Percentiles rank a stretch among this genome's conserved stretches.
phyloP scores from a whole-genome alignment of 2,329 filamentous ascomycete species.

The Knufia fluminis region DNA sequence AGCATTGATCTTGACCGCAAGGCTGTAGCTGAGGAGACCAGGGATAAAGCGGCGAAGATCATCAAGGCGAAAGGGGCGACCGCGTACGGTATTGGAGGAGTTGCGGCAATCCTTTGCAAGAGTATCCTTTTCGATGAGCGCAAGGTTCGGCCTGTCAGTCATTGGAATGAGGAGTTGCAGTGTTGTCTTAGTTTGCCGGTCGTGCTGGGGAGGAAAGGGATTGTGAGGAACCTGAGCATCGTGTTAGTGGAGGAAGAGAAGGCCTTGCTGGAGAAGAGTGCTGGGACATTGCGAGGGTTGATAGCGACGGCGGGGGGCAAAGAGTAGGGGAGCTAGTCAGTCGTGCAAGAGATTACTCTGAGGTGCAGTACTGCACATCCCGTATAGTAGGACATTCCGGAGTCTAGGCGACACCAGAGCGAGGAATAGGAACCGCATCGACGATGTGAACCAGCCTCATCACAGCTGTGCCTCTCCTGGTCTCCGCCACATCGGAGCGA shows the following conservation, averaged over 20 bases:
- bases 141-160: conserved; percentile 40
- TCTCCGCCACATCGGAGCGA: too few relatives aligned
- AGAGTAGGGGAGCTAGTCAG: too few relatives aligned
- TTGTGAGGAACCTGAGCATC: conserved; percentile 29
- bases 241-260: conserved; percentile 19
- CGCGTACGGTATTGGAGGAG: conserved; percentile 42
- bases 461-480: too few relatives aligned
- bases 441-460: too few relatives aligned
- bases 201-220: conserved; percentile 40
- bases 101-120: conserved; percentile 41
- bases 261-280: conserved; percentile 13
- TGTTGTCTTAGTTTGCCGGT: conserved; percentile 45
- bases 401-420: too few relatives aligned
- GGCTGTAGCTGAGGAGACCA: conserved; percentile 37
- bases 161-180: conserved; percentile 39
- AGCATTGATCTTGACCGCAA: conserved; percentile 24
- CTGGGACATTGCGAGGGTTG: conserved; percentile 11
- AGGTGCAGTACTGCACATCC: too few relatives aligned
- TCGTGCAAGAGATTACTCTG: too few relatives aligned
- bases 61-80: conserved; percentile 44
- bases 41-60: conserved; percentile 39
- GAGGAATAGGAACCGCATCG: too few relatives aligned
- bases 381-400: too few relatives aligned
- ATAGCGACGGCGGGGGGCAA: conserved; percentile 14
- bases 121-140: conserved; percentile 42